Base-by-base conservation (phyloP, 1,284 basidiomycete genomes). In the Chiua sp. region DNA sequence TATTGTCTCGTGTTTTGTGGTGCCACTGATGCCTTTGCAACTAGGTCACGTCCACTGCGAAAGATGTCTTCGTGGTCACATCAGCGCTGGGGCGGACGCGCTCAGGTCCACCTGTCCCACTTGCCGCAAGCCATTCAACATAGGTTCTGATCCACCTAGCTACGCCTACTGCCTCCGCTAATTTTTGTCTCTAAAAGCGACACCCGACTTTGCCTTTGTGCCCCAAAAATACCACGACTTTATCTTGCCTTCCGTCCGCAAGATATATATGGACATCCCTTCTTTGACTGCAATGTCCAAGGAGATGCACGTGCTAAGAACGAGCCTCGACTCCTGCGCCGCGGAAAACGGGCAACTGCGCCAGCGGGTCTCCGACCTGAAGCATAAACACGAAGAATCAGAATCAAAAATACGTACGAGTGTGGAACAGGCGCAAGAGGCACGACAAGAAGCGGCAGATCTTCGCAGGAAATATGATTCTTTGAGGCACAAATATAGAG, bases 41-140 rank as follows among this genome's bases (percentile, higher is more conserved):
- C 18, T 59, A 88, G 87, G 88, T 26, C 87, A 90, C 61, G 70
- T 90, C 20, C 84, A 85, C 67, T 90, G 87, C 72, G 80, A 81
- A 55, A 72, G 74, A 22, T 90, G 88, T 62, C 76, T 90, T 12
- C 74, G 76, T 3, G 65, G 72, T 30, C 77, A 85, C 63, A 80
- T 87, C 47, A 73, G 73, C n/a, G 71, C 78, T 7, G 76, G 77
- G 20, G 69, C 78, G 50, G 75, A 81, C 58, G 78, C 70, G 35
- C 73, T 75, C 62, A 71, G 72, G 58, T 75, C 81, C 65, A 64
- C 77, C 20, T 90, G 87, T 65, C 88, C 88, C 3, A 81, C 82
- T 3, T 90, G 87, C 70, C 81, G 87, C 26, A 71, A 78, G 4
- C 47, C 71, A 20, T 90, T 90, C 63, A 75, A 78, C 59, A 81